These are phyloP conservation scores for Thelonectria olida DNA, from an alignment of 2,329 filamentous ascomycete species.

Conservation along the genomic window DNA sequence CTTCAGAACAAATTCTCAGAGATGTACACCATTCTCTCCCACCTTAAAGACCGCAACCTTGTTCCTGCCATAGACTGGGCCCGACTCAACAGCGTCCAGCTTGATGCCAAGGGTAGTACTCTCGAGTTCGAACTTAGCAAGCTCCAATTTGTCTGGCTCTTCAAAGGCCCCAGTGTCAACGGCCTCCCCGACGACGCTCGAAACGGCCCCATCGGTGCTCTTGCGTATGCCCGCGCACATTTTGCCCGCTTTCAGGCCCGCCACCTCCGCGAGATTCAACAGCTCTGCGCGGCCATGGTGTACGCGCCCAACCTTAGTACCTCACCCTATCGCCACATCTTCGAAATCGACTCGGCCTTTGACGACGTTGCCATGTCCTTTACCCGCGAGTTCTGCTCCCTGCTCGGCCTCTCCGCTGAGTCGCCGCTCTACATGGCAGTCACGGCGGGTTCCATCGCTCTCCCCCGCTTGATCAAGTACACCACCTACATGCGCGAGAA, in stretches of 20 bases:
- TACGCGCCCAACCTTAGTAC: constrained; percentile 77
- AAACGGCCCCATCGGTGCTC: constrained; percentile 70
- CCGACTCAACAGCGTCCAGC: constrained; percentile 69
- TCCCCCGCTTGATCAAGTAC: constrained; percentile 89
- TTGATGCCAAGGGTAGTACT: constrained; percentile 88
- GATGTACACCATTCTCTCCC: constrained; percentile 90
- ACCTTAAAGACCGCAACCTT: constrained; percentile 79
- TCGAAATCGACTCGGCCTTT: constrained; percentile 80
- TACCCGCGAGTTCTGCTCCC: constrained; percentile 91
- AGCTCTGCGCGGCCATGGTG: constrained; percentile 82
- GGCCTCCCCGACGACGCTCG: constrained; percentile 62
- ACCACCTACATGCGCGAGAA: constrained; percentile 88
- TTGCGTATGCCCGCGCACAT: constrained; percentile 78
- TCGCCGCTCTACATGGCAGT: constrained; percentile 93
- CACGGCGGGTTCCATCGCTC: constrained; percentile 90
- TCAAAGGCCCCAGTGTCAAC: constrained; percentile 68
- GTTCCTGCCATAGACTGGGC: constrained; percentile 90
- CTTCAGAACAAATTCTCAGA: constrained; percentile 84
- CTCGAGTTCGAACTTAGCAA: constrained; percentile 94
- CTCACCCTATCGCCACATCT: constrained; percentile 83
- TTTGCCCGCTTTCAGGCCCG: constrained; percentile 79
- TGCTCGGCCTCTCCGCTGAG: constrained; percentile 88
- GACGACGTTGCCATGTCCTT: constrained; percentile 88
- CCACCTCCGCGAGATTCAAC: constrained; percentile 81
- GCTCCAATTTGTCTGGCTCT: constrained; percentile 89